These are phyloP conservation scores for Orobanche coerulescens DNA, from an alignment of 257 asterid genomes.

Conservation along the genomic window DNA sequence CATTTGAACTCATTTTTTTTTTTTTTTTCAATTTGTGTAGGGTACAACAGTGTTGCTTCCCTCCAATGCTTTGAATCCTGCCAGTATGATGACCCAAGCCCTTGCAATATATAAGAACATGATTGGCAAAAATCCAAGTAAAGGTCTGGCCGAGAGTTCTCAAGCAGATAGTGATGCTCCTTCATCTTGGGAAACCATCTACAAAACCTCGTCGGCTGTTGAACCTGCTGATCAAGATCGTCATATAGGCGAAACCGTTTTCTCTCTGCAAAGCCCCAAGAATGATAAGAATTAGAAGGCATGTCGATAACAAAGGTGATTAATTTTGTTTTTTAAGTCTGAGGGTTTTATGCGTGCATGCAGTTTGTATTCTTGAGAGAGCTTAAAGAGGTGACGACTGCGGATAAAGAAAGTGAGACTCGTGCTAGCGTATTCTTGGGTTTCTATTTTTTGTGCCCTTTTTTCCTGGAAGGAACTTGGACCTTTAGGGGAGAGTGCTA, in stretches of 20 bases:
- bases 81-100: conserved; percentile 70
- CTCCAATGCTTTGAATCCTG: conserved; percentile 53
- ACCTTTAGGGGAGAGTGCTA: neutral
- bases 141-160: conserved; percentile 10
- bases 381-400: conserved; percentile 20
- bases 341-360: conserved; percentile 7
- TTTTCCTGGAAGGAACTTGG: neutral
- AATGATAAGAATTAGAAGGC: conserved; percentile 1
- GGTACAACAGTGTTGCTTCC: conserved; percentile 82
- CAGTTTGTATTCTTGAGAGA: conserved; percentile 11
- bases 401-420: conserved; percentile 15
- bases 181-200: conserved; percentile 9
- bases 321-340: neutral
- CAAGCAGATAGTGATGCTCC: conserved; percentile 14
- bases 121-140: conserved; percentile 30
- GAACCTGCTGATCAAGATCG: conserved; percentile 18
- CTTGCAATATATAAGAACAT: conserved; percentile 53
- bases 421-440: conserved; percentile 13
- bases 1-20: neutral
- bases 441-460: conserved; percentile 4
- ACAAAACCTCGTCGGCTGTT: conserved; percentile 1
- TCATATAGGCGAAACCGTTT: conserved; percentile 23
- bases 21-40: conserved; percentile 31
- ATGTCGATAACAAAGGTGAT: neutral
- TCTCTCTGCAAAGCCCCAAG: conserved; percentile 35